A percentile compares a stretch with the other conserved stretches of the same genome.
Conservation (phyloP, 78 protist genomes). For the Planoprotostelium fungivorum region DNA sequence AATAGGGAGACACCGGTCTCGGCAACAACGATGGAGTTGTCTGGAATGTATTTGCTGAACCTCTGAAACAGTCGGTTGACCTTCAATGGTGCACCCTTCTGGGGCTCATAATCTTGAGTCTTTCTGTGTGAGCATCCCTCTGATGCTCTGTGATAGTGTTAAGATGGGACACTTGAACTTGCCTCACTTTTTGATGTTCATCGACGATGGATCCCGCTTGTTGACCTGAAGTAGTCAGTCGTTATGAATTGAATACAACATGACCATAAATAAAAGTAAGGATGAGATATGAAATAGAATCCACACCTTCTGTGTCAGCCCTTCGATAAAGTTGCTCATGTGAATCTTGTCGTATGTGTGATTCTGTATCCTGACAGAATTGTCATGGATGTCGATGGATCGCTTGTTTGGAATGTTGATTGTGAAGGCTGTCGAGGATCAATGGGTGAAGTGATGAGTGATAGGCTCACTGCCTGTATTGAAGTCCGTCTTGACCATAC, state of each 20-base stretch:
- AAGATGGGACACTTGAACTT: background rate
- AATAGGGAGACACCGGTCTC: background rate
- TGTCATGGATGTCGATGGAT: background rate
- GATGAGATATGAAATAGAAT: no score
- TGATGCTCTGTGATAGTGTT: background rate
- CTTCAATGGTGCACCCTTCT: background rate
- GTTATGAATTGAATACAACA: background rate
- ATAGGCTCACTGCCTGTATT: background rate
- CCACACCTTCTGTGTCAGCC: background rate
- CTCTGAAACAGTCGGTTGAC: background rate
- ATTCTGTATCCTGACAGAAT: background rate
- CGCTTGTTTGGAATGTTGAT: background rate
- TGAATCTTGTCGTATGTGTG: background rate
- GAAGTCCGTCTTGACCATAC: background rate
- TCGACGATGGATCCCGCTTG: background rate
- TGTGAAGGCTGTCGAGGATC: background rate
- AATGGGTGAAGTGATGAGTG: background rate
- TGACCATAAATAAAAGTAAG: no score
- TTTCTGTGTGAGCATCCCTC: background rate
- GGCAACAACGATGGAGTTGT: background rate
- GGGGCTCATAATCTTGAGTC: background rate
- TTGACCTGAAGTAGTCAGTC: background rate
- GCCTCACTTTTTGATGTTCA: background rate
- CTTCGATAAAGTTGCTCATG: background rate
- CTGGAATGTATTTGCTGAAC: background rate